These are phyloP conservation scores for Hymenochaete sp. DNA, from an alignment of 1,284 basidiomycete species.

Conservation along the genomic window DNA sequence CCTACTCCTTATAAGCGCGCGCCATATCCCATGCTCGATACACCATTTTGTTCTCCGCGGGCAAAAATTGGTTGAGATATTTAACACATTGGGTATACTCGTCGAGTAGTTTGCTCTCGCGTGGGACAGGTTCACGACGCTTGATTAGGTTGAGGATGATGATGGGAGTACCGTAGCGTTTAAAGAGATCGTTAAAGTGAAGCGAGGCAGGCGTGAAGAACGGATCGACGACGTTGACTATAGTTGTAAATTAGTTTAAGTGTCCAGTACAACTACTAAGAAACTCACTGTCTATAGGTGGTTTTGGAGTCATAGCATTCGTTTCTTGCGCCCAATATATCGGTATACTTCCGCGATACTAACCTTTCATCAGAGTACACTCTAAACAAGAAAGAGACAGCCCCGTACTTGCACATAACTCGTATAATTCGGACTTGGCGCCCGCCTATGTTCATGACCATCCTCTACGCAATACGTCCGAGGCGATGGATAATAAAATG, in stretches of 20 bases:
- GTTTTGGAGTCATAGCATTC: constrained; percentile 83
- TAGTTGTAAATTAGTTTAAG: constrained; percentile 11
- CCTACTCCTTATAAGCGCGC: constrained; percentile 78
- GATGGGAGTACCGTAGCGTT: constrained; percentile 84
- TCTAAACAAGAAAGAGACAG: not conserved
- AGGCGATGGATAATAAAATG: constrained; percentile 67
- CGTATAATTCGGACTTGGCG: constrained; percentile 80
- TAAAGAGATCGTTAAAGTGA: constrained; percentile 91
- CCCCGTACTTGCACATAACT: constrained; percentile 77
- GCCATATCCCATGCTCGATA: constrained; percentile 98
- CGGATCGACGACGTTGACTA: constrained; percentile 91
- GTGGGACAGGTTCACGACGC: constrained; percentile 66
- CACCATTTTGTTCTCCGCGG: constrained; percentile 76
- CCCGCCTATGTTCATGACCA: constrained; percentile 26
- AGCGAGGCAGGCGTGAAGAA: constrained; percentile 90
- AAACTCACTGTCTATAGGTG: constrained; percentile 86
- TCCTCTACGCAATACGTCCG: constrained; percentile 27
- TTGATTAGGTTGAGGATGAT: constrained; percentile 97
- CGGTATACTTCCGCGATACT: constrained; percentile 94
- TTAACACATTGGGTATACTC: constrained; percentile 90
- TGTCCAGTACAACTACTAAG: constrained; percentile 1
- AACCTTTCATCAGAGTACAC: constrained; percentile 2
- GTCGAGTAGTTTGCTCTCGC: constrained; percentile 88
- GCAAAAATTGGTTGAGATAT: constrained; percentile 95
- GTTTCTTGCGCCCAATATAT: constrained; percentile 95